Base-by-base conservation (phyloP, 2,329 filamentous ascomycete genomes). In the Macroventuria anomochaeta region DNA sequence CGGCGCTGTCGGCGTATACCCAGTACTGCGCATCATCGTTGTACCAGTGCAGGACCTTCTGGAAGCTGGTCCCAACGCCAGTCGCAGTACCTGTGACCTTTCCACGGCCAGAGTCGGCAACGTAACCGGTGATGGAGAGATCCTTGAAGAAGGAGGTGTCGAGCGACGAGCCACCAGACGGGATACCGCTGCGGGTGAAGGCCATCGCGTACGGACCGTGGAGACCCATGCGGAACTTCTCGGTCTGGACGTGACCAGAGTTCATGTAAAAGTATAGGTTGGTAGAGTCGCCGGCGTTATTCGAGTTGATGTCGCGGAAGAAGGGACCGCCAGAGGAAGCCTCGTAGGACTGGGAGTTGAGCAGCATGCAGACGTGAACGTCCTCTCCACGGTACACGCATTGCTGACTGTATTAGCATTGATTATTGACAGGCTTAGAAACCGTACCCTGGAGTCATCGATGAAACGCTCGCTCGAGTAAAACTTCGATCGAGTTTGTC, bases 181-280 rank as follows among this genome's bases (percentile, higher is more conserved):
- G 84, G 1, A 84, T 78, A 1, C 82, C 82, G 7, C 81, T 83
- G 56, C 84, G 80, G 12, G 81, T 83, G 70, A 88, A 88, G 7
- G 78, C 72, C 68, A 88, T 77, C 3, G 82, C 80, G 61, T 89
- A 89, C 0, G 87, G 86, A 1, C 87, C 86, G 65, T 88, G 85
- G 34, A 89, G 77, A 34, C 87, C 86, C 69, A 81, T 82, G 26
- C 87, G 81, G 72, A 72, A 88, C 11, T 73, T 67, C 65, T 89
- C 87, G 1, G 85, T 88, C 31, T 73, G 67, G 5, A 71, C 68
- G 36, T 89, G 86, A 33, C 80, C 81, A 12, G 82, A 86, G 76
- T 89, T 89, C 80, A 88, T 87, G 75, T 88, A 89, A 72, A 83
- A 87, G 71, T 86, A 88, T 0, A 89, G 77, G 50, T 79, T 83